A percentile compares a stretch with the other conserved stretches of the same genome.
These are phyloP conservation scores for Silene latifolia DNA, from an alignment of 148 eudicot genomes.

Conservation along the genomic window DNA sequence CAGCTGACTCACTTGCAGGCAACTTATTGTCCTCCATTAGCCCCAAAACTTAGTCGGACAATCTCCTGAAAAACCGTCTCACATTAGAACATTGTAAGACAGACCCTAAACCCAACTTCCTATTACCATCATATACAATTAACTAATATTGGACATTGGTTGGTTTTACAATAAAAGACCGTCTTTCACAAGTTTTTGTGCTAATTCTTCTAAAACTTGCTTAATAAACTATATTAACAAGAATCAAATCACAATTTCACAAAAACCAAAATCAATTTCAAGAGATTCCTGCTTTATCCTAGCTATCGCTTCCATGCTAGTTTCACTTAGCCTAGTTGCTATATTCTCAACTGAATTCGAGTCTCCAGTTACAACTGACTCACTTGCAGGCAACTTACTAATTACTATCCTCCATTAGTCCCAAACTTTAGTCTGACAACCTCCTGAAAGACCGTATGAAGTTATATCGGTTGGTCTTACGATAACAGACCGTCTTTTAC, in stretches of 20 bases:
- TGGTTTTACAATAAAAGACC: no score
- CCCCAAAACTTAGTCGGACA: constrained; percentile 17
- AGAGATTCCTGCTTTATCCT: constrained; percentile 61
- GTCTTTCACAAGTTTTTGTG: no score
- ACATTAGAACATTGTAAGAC: background rate
- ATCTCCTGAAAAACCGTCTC: background rate
- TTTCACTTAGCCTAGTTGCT: constrained; percentile 27
- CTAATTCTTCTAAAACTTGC: no score
- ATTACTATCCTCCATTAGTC: constrained; percentile 41
- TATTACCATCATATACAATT: background rate
- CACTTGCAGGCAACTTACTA: constrained; percentile 23
- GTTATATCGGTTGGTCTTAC: background rate
- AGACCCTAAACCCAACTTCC: background rate
- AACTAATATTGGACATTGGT: no score
- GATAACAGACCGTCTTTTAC: background rate
- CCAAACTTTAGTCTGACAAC: constrained; percentile 13
- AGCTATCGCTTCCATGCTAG: constrained; percentile 37
- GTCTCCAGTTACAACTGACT: constrained; percentile 24
- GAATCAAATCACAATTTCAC: no score
- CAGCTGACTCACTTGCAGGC: constrained; percentile 27
- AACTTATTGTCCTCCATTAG: constrained; percentile 41
- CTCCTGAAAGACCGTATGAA: no score
- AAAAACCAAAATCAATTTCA: constrained; percentile 23
- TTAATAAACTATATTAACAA: no score
- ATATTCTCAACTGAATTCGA: constrained; percentile 29